Evolutionary conservation across 2,329 filamentous ascomycete genomes (phyloP).

Genomic region (Penicillium sp.): DNA sequence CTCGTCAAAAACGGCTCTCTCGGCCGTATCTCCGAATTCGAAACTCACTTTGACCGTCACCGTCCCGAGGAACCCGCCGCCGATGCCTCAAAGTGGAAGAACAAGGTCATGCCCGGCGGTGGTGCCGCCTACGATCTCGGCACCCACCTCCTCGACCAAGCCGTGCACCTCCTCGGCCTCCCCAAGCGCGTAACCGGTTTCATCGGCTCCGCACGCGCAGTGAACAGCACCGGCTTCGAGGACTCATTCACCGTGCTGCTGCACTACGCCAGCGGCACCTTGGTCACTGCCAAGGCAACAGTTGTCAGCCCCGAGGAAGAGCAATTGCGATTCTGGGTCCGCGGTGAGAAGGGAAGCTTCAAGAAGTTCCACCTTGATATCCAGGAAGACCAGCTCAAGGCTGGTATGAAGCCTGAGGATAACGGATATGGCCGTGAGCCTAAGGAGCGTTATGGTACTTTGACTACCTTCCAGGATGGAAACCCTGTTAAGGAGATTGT

Average conservation of each 20-base stretch:
- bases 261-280: conserved; percentile 61
- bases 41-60: conserved; percentile 79
- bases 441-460: conserved; percentile 54
- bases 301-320: conserved; percentile 67
- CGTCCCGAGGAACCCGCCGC: conserved; percentile 55
- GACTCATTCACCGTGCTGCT: conserved; percentile 63
- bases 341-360: conserved; percentile 72
- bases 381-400: conserved; percentile 72
- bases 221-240: conserved; percentile 51
- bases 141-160: conserved; percentile 74
- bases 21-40: conserved; percentile 73
- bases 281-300: conserved; percentile 69
- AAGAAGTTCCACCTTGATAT: conserved; percentile 70
- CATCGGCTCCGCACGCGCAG: conserved; percentile 64
- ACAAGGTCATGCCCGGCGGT: conserved; percentile 62
- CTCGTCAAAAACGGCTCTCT: conserved; percentile 61
- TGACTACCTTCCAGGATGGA: conserved; percentile 58
- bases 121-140: conserved; percentile 73
- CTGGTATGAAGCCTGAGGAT: conserved; percentile 62
- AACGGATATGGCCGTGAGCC: conserved; percentile 65
- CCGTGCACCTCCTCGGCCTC: conserved; percentile 67
- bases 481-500: conserved; percentile 51
- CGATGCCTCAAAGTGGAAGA: conserved; percentile 62
- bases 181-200: conserved; percentile 67
- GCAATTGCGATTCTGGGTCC: conserved; percentile 75